Evolutionary conservation across 2,329 filamentous ascomycete genomes (phyloP), one percentile per base, ranked within the genome.

Genomic region (Exophiala viscosa): DNA sequence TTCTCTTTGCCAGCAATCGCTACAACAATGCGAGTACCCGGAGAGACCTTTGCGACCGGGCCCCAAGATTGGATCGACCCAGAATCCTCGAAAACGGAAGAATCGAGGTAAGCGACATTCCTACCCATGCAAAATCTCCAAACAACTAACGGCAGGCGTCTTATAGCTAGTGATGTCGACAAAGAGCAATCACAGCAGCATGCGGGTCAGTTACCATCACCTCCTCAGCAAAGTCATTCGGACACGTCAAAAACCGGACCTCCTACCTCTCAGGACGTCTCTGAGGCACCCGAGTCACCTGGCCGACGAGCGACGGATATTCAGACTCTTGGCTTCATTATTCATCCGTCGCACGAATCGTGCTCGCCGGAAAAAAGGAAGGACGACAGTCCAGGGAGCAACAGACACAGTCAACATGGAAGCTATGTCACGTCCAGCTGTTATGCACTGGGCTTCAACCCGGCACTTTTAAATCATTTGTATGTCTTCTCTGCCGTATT

Each of bases 311-410:
- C 35, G 10, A n/a, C 34, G 32, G 46, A 53, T 38, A 58, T 53
- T 2, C 52, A 52, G 9, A 58, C 57, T 51, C 59, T 63, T 3
- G 57, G 61, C 14, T 64, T 62, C 38, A 61, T 64, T 10, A 45
- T 63, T 34, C 60, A 64, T 39, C 61, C 61, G 13, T 59, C 61
- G 5, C 61, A 64, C 41, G 61, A 61, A 20, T 45, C 43, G 15
- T 58, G 48, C 3, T 50, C 48, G n/a, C 58, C 57, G 2, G 49
- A 33, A 33, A 33, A 33, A 13, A 13, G 32, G 13, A 33, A 33
- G 32, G 32, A 33, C 13, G 32, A 33, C 32, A 33, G 32, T 13
- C 32, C 32, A 33, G 32, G 32, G 32, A 33, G 32, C 13, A 33
- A 33, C 13, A 33, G 32, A 7, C 32, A 33, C 32, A 33, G 32